Evolutionary conservation across 2,329 filamentous ascomycete species (phyloP).

Genomic region (Hymenoscyphus linearis): DNA sequence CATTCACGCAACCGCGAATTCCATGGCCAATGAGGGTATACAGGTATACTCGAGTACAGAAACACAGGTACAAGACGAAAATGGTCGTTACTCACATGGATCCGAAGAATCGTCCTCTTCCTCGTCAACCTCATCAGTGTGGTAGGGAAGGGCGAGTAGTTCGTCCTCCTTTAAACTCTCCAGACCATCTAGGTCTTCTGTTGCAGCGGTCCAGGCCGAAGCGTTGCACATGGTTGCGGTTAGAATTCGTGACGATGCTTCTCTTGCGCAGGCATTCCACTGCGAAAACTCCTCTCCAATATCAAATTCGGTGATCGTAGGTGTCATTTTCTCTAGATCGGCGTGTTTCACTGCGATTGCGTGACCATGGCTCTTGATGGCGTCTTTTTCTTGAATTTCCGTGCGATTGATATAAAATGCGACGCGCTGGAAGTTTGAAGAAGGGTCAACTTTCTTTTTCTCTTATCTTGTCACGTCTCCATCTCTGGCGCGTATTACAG

Average conservation of each 20-base stretch:
- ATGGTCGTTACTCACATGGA: not conserved
- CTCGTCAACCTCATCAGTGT: not conserved
- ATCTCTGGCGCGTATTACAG: not conserved
- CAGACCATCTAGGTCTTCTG: not conserved
- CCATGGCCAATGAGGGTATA: not conserved
- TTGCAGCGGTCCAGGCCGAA: slow-evolving; percentile 8
- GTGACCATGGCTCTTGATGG: not conserved
- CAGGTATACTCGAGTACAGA: not conserved
- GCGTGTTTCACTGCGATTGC: not conserved
- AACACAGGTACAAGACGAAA: not conserved
- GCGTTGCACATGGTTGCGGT: slow-evolving; percentile 12
- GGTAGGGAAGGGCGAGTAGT: not conserved
- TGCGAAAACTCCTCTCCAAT: slow-evolving; percentile 5
- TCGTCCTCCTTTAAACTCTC: not conserved
- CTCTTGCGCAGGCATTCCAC: slow-evolving; percentile 20
- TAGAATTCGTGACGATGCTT: not conserved
- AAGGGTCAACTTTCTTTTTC: not conserved
- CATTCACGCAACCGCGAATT: not conserved
- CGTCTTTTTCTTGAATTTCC: not conserved
- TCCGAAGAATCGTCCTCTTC: not conserved
- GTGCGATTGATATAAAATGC: not conserved
- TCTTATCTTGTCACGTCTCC: not conserved
- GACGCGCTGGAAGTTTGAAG: not conserved
- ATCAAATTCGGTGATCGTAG: not conserved
- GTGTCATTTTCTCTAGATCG: not conserved